Percentiles rank a stretch among this genome's conserved stretches.
phyloP scores from a whole-genome alignment of 2,329 filamentous ascomycete species.

The Zymoseptoria ardabiliae region DNA sequence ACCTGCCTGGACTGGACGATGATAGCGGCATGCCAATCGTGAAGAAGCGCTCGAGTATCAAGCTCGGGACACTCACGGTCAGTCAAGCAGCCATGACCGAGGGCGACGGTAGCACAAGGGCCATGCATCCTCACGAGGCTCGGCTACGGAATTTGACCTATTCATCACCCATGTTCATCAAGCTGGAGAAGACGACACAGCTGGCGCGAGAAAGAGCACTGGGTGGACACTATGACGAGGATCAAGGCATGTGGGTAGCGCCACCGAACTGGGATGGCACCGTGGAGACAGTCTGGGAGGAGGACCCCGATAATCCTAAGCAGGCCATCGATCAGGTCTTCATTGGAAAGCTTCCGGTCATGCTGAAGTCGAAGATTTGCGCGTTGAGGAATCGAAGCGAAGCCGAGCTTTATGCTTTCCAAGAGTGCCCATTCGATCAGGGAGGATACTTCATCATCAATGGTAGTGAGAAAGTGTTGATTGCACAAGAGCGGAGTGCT shows the following conservation, averaged over 20 bases:
- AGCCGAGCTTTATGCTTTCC: slow-evolving; percentile 79
- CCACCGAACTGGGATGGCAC: slow-evolving; percentile 34
- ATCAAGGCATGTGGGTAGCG: slow-evolving; percentile 43
- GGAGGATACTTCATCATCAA: slow-evolving; percentile 99
- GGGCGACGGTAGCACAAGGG: slow-evolving; percentile 78
- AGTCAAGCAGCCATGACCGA: slow-evolving; percentile 87
- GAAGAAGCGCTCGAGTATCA: slow-evolving; percentile 87
- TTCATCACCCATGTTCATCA: slow-evolving; percentile 80
- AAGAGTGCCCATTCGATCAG: slow-evolving; percentile 97
- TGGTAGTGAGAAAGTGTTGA: slow-evolving; percentile 95
- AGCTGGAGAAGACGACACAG: slow-evolving; percentile 77
- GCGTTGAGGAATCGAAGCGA: slow-evolving; percentile 78
- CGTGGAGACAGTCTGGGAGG: slow-evolving; percentile 40
- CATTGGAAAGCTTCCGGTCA: slow-evolving; percentile 91
- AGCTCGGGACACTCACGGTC: slow-evolving; percentile 83
- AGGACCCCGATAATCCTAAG: slow-evolving; percentile 21
- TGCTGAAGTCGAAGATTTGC: slow-evolving; percentile 96
- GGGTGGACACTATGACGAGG: slow-evolving; percentile 55
- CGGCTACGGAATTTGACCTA: slow-evolving; percentile 94
- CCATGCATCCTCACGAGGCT: slow-evolving; percentile 88
- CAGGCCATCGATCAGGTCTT: slow-evolving; percentile 57
- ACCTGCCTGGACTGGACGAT: slow-evolving; percentile 66
- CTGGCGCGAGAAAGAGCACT: slow-evolving; percentile 71
- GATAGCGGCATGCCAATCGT: slow-evolving; percentile 65
- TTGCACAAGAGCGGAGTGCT: slow-evolving; percentile 93